phyloP scores from a whole-genome alignment of 805 yeast species.

The Metschnikowia amazonensis region DNA sequence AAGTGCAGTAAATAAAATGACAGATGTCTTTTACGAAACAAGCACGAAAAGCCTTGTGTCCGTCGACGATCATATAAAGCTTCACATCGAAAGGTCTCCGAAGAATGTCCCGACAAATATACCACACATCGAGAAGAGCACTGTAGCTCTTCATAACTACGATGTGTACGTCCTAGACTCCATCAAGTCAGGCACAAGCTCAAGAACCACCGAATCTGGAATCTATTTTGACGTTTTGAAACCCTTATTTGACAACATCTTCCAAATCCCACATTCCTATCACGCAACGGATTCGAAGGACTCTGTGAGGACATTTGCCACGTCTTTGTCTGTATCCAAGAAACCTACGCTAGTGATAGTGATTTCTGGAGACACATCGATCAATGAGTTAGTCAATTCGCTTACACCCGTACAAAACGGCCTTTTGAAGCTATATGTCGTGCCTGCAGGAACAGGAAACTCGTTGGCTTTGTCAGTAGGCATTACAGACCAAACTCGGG shows the following conservation, averaged over 20 bases:
- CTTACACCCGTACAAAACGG: slow-evolving; percentile 17
- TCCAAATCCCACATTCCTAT: slow-evolving; percentile 38
- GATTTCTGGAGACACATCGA: slow-evolving; percentile 83
- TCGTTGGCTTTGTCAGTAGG: slow-evolving; percentile 67
- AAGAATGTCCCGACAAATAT: not conserved
- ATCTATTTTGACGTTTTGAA: slow-evolving; percentile 41
- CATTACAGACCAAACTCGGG: slow-evolving; percentile 21
- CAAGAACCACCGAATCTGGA: slow-evolving; percentile 24
- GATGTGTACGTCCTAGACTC: slow-evolving; percentile 45
- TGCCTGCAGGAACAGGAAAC: slow-evolving; percentile 88
- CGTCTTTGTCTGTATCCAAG: slow-evolving; percentile 17
- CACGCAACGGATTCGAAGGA: slow-evolving; percentile 38
- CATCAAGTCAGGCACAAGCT: slow-evolving; percentile 45
- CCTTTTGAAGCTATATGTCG: slow-evolving; percentile 26
- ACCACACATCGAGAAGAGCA: not conserved
- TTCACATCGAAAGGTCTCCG: not conserved
- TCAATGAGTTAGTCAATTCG: slow-evolving; percentile 69
- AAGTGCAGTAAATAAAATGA: not conserved
- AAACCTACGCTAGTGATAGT: slow-evolving; percentile 45
- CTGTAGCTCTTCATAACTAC: slow-evolving; percentile 4
- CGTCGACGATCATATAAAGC: not conserved
- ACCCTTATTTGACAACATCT: slow-evolving; percentile 42
- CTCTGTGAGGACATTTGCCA: slow-evolving; percentile 42
- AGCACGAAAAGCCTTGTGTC: not conserved
- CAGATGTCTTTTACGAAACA: slow-evolving; percentile 5